Conservation (phyloP, 306 rosid species). For the Castanospermum australe region DNA sequence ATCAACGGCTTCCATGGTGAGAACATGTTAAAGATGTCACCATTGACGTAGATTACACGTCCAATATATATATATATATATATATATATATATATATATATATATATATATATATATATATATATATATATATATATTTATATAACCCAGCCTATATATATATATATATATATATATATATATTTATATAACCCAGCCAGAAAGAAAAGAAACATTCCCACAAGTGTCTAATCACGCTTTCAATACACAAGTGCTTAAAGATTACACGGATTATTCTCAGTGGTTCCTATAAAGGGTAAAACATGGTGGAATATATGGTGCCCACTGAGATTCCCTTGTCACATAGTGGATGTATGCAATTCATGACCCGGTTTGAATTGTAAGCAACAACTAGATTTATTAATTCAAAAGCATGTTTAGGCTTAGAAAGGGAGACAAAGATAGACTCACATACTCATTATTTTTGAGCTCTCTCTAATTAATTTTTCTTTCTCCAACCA, state of each 20-base stretch:
- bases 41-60: not conserved
- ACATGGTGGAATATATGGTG: slow-evolving; percentile 34
- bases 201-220: slow-evolving; percentile 26
- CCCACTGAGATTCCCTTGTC: slow-evolving; percentile 38
- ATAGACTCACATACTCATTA: not conserved
- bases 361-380: not conserved
- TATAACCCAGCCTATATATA: too few relatives aligned
- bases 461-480: not conserved
- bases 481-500: slow-evolving; percentile 13
- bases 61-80: not conserved
- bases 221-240: slow-evolving; percentile 38
- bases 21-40: not conserved
- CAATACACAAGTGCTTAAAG: slow-evolving; percentile 12
- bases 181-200: not conserved
- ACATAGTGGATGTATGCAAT: slow-evolving; percentile 14
- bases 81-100: too few relatives aligned
- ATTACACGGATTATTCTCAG: not conserved
- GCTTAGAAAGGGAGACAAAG: slow-evolving; percentile 13
- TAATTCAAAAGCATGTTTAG: slow-evolving; percentile 18
- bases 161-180: too few relatives aligned
- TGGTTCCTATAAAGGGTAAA: slow-evolving; percentile 12
- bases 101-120: too few relatives aligned
- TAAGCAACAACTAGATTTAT: slow-evolving; percentile 7
- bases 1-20: not conserved
- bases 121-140: too few relatives aligned